phyloP scores from a whole-genome alignment of 495 filamentous ascomycete genomes.

The Podospora pseudocomata region DNA sequence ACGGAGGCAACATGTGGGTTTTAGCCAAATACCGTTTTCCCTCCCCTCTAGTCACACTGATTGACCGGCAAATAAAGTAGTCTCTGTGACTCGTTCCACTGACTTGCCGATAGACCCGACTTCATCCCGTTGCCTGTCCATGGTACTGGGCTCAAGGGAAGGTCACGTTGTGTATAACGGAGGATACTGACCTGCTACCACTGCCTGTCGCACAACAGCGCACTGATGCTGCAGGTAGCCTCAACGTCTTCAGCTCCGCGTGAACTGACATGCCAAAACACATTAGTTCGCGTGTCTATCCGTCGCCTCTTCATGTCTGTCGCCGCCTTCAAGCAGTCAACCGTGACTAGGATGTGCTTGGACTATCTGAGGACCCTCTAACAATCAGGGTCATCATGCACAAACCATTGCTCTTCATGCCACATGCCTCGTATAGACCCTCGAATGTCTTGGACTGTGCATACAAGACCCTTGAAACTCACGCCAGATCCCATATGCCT shows the following conservation, averaged over 20 bases:
- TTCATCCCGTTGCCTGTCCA: neutral
- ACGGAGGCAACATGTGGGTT: neutral
- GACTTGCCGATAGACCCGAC: neutral
- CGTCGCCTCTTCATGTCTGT: neutral
- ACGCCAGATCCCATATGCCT: neutral
- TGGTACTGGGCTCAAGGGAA: neutral
- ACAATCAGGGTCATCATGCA: neutral
- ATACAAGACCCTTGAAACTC: neutral
- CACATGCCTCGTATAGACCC: neutral
- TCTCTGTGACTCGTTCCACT: neutral
- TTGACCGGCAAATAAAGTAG: neutral
- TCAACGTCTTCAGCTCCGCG: neutral
- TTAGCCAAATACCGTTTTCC: neutral
- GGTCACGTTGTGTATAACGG: neutral
- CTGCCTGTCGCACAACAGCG: neutral
- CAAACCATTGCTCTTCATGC: neutral
- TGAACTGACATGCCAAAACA: neutral
- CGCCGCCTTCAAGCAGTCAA: neutral
- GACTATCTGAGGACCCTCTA: neutral
- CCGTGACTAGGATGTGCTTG: too few relatives aligned
- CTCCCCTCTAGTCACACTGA: neutral
- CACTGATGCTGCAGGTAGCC: neutral
- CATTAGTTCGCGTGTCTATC: neutral
- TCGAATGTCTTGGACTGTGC: neutral
- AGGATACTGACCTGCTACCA: neutral